Base-by-base conservation (phyloP, 129 eudicot genomes). In the Rutidosis leptorrhynchoides region DNA sequence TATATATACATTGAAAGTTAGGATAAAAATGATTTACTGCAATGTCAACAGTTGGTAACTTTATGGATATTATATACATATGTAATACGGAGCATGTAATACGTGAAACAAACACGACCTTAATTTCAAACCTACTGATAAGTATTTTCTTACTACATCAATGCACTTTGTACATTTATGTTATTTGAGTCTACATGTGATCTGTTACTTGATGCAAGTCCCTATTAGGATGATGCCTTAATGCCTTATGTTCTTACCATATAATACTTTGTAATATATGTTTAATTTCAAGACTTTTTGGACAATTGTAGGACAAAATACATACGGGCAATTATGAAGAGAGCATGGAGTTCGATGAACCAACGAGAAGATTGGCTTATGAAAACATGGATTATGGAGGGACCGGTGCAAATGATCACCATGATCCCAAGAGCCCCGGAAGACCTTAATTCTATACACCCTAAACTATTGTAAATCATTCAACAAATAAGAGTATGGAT, bases 321-420 rank as follows among this genome's bases (percentile, higher is more conserved):
- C 37, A 51, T 49, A 2, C 30, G 2, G 10, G 35, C 7, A 61
- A 25, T 37, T 58, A 59, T 15, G 51, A 40, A 58, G 68, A 46
- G 42, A 43, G 17, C 30, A 46, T 3, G 23, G 58, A 54, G 51
- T 57, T 58, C 25, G 79, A 30, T 2, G 63, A 37, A 17, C 48
- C 63, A 17, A 58, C 58, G 0, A 60, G 79, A 68, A 75, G 79
- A 61, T 49, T 68, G 20, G 74, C 62, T 75, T 59, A 59, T 51
- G 79, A 75, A 51, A 45, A 29, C 69, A 68, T 15, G 11, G 79
- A 75, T 68, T 75, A 75, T 8, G 79, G 74, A 33, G 79, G 79
- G 33, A 68, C 79, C 0, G 79, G 74, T 48, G 74, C 79, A 5
- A 75, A 75, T 2, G 79, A 68, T 51, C 69, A 64, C 21, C 79